These are phyloP conservation scores for Claviceps digitariae DNA, from an alignment of 2,329 filamentous ascomycete genomes.

Conservation along the genomic window DNA sequence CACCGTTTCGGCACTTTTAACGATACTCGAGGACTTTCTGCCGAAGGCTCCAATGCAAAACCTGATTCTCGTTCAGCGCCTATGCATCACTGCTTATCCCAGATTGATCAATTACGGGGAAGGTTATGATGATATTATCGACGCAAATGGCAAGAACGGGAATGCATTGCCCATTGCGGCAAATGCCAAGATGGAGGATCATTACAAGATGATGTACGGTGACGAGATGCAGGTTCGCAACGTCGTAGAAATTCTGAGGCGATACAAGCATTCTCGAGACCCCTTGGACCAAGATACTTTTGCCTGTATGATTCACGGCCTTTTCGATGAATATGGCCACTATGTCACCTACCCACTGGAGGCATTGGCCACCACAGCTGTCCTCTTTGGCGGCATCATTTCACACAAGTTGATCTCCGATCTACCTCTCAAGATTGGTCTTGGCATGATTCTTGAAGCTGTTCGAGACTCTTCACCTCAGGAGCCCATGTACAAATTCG, in stretches of 20 bases:
- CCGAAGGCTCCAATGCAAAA: constrained; percentile 48
- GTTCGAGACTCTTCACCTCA: constrained; percentile 74
- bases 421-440: constrained; percentile 80
- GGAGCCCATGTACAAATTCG: constrained; percentile 95
- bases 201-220: constrained; percentile 97
- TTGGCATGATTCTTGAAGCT: constrained; percentile 95
- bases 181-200: constrained; percentile 87
- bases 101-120: constrained; percentile 93
- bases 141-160: constrained; percentile 67
- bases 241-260: constrained; percentile 71
- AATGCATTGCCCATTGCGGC: constrained; percentile 68
- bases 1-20: constrained; percentile 68
- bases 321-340: constrained; percentile 95
- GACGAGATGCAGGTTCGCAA: constrained; percentile 76
- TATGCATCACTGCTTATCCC: constrained; percentile 85
- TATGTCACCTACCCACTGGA: constrained; percentile 95
- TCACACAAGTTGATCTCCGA: constrained; percentile 84
- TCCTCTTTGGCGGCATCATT: constrained; percentile 93
- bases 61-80: constrained; percentile 67
- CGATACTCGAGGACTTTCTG: constrained; percentile 61
- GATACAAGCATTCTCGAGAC: constrained; percentile 78
- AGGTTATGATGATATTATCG: constrained; percentile 82
- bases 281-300: constrained; percentile 86
- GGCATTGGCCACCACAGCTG: constrained; percentile 85
- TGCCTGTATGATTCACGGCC: constrained; percentile 93